phyloP scores from a whole-genome alignment of 805 yeast genomes.

The Suhomyces emberorum region DNA sequence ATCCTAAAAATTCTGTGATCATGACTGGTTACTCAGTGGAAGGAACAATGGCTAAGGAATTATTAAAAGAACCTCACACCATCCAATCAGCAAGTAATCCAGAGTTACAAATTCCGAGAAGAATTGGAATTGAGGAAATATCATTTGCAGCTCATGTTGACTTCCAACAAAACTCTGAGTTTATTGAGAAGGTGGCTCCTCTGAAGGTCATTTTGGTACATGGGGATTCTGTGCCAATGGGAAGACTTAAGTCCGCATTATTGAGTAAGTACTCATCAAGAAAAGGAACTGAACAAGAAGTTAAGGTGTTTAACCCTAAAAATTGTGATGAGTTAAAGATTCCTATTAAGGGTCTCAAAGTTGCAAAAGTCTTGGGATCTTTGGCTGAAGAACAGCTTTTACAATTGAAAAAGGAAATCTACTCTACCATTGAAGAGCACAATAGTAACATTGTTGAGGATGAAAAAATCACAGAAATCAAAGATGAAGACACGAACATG shows the following conservation, averaged over 20 bases:
- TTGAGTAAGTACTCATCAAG: constrained; percentile 78
- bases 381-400: constrained; percentile 45
- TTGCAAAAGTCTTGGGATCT: constrained; percentile 68
- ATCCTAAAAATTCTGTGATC: constrained; percentile 80
- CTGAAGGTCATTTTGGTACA: constrained; percentile 86
- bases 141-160: constrained; percentile 99
- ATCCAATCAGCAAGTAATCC: constrained; percentile 82
- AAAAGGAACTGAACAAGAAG: constrained; percentile 85
- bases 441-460: constrained; percentile 42
- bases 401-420: constrained; percentile 48
- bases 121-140: constrained; percentile 84
- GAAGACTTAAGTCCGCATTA: constrained; percentile 89
- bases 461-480: constrained; percentile 33
- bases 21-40: constrained; percentile 97
- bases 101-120: constrained; percentile 79
- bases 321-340: constrained; percentile 79
- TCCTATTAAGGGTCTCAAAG: constrained; percentile 75
- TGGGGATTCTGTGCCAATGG: constrained; percentile 99
- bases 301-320: constrained; percentile 86
- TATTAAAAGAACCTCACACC: constrained; percentile 85
- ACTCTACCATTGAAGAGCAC: constrained; percentile 45
- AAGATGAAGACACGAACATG: constrained; percentile 11
- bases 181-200: constrained; percentile 86
- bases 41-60: constrained; percentile 93
- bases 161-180: constrained; percentile 86